A percentile compares a stretch with the other conserved stretches of the same genome.
Conservation (phyloP, 2,329 filamentous ascomycete species). For the Ambrosiella cleistominuta region DNA sequence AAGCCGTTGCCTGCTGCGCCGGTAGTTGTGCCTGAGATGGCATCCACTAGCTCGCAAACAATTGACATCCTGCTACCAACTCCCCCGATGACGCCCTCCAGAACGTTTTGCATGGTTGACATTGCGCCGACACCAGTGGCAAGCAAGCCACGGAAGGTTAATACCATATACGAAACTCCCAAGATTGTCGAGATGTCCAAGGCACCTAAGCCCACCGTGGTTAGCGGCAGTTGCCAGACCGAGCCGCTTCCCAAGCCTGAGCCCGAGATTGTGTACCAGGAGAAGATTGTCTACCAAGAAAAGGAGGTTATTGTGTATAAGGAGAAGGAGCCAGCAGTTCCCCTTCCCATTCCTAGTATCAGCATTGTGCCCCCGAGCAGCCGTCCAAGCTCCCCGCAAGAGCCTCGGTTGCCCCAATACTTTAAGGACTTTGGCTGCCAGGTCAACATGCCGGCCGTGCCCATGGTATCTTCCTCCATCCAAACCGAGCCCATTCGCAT, state of each 20-base stretch:
- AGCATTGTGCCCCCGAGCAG: constrained; percentile 79
- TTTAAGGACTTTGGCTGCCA: constrained; percentile 73
- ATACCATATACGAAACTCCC: not conserved
- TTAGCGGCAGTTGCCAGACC: constrained; percentile 46
- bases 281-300: not conserved
- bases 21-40: constrained; percentile 31
- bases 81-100: not conserved
- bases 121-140: not conserved
- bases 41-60: constrained; percentile 48
- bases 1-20: not conserved
- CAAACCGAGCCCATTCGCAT: constrained; percentile 88
- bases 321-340: not conserved
- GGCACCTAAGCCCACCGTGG: constrained; percentile 22
- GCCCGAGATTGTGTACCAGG: constrained; percentile 13
- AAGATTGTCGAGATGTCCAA: not conserved
- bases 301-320: constrained; percentile 19
- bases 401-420: constrained; percentile 60
- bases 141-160: not conserved
- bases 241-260: constrained; percentile 20
- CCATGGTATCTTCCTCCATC: constrained; percentile 25
- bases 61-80: constrained; percentile 27
- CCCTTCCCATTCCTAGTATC: constrained; percentile 60
- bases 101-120: not conserved
- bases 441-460: constrained; percentile 30
- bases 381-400: constrained; percentile 59